Evolutionary conservation across 768 basidiomycete species (phyloP), one percentile per base, ranked within the genome.

Genomic region (Lepiota subincarnata): DNA sequence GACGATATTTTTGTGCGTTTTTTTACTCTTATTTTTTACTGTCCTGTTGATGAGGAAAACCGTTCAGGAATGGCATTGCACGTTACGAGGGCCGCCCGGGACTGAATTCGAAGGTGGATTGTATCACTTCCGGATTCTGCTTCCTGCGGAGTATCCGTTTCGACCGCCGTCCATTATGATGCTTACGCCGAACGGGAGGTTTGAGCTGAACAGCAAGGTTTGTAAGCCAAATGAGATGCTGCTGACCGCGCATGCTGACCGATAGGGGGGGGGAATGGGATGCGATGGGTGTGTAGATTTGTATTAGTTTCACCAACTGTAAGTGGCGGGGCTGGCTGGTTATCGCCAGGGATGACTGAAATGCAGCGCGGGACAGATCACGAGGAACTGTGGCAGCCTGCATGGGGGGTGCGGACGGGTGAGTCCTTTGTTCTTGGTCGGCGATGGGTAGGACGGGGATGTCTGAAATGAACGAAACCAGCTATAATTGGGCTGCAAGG

Each of bases 371-470:
- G 31, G 7, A 38, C 61, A 92, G 89, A 96, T 74, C 94, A 98
- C 60, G 92, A 94, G 69, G 96, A 98, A 60, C 77, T 91, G 28
- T 98, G 96, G 96, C 94, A 98, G 68, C 96, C 96, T 35, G 92
- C 93, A 20, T 98, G 96, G 96, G 96, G 96, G 51, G 90, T 98
- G 16, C 82, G 96, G 57, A 98, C 95, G 52, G 94, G 89, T 89
- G 55, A 57, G 77, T 53, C 42, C n/a, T n/a, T n/a, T n/a, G 18
- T 18, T 28, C 12, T 8, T 44, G 13, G 13, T 7, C 13, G 31
- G 48, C 11, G 31, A 19, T 18, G 11, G 6, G 24, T 10, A 20
- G 18, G 19, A n/a, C n/a, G n/a, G n/a, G n/a, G n/a, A n/a, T 12
- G 14, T 34, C 31, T 44, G 19, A n/a, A n/a, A 19, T 24, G 13